Evolutionary conservation across 495 filamentous ascomycete species (phyloP), one percentile per base, ranked within the genome.

Genomic region (Podospora sp.): DNA sequence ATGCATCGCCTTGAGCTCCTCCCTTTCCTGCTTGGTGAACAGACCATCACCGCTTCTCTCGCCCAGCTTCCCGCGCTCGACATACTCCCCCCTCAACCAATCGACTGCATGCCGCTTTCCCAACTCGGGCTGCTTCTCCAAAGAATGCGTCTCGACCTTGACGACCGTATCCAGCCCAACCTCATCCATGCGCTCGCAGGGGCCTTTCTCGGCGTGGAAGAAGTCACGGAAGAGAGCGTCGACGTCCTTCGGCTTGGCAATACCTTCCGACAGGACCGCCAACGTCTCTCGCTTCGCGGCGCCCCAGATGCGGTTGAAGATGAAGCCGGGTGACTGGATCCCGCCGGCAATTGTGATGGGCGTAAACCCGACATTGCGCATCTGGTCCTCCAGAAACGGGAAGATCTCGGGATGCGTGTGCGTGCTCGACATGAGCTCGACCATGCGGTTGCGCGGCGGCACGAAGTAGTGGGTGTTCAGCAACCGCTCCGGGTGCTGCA

Each of bases 271-370:
- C 36, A 88, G 73, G 33, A 88, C 83, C 6, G 69, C 73, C 24
- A 88, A 65, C 22, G 80, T 80, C 71, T 88, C 86, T 0, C 85
- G 80, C 72, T 88, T 87, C 65, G 84, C 75, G 4, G 85, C 85
- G 0, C 81, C 86, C 85, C 85, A 89, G 52, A 89, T 79, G 6
- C 87, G 82, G 64, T 87, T 86, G 74, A 87, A 85, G 21, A 89
- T 80, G 63, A 88, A 83, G 64, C 87, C 87, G 18, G 76, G 81
- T 3, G 81, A 84, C 69, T 88, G 75, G 35, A 76, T 65, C 2
- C 62, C 72, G 0, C 73, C 70, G 12, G 77, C 75, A 1, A 84
- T 69, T 62, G 73, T 70, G 71, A 79, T 40, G 62, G 85, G 83
- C 9, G 52, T 59, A 18, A 82, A 69, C 0, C 82, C 86, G 51